Percentiles rank a stretch among this genome's conserved stretches.
These are phyloP conservation scores for Colletotrichum nymphaeae DNA, from an alignment of 2,329 filamentous ascomycete genomes.

Conservation along the genomic window DNA sequence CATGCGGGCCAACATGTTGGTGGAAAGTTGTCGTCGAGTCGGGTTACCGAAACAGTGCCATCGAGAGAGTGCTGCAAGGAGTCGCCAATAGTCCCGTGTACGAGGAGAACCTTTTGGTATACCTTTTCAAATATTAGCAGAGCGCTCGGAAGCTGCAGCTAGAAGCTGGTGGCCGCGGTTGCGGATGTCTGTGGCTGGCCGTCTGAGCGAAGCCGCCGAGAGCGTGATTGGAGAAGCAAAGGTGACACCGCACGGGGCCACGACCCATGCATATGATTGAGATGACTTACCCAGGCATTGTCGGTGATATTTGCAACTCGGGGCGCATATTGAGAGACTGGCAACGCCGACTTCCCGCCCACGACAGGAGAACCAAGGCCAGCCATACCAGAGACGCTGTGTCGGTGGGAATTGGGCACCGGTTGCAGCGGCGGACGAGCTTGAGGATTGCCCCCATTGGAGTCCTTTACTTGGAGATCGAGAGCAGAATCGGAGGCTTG, in stretches of 20 bases:
- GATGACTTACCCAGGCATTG: constrained; percentile 79
- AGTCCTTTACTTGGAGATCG: constrained; percentile 69
- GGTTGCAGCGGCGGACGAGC: constrained; percentile 52
- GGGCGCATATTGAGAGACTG: constrained; percentile 84
- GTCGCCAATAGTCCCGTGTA: constrained; percentile 86
- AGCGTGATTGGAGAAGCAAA: not conserved
- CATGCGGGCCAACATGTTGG: constrained; percentile 87
- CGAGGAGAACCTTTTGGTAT: constrained; percentile 88
- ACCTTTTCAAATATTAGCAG: constrained; percentile 66
- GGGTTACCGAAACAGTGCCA: constrained; percentile 81
- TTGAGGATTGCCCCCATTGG: constrained; percentile 35
- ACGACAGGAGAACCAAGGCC: constrained; percentile 67
- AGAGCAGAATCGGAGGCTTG: constrained; percentile 74
- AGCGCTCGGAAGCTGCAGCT: constrained; percentile 21
- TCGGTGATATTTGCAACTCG: constrained; percentile 83
- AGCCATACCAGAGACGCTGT: constrained; percentile 73
- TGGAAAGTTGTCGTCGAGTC: constrained; percentile 88
- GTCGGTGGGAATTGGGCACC: constrained; percentile 61
- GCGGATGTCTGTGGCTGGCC: constrained; percentile 6
- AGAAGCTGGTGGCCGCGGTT: not conserved
- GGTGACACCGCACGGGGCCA: not conserved
- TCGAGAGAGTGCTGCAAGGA: constrained; percentile 69
- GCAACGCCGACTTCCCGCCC: constrained; percentile 66
- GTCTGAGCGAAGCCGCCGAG: not conserved
- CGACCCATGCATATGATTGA: not conserved